Conservation (phyloP, 257 asterid species). For the Nicotiana tabacum region DNA sequence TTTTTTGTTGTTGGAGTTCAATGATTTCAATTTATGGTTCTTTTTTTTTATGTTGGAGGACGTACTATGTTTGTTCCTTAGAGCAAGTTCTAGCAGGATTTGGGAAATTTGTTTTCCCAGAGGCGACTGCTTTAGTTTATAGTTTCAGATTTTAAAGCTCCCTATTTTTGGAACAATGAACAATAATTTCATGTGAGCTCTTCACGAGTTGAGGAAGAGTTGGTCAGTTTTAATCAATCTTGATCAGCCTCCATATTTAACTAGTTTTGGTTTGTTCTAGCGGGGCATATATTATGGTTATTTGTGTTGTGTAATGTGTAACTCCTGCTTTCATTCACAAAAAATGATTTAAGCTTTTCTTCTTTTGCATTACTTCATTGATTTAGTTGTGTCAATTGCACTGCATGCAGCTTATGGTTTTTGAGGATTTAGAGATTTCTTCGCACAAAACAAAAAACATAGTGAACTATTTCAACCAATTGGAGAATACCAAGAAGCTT, state of each 20-base stretch:
- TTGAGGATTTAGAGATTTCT: constrained; percentile 77
- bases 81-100: not conserved
- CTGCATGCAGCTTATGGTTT: constrained; percentile 62
- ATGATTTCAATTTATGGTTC: not conserved
- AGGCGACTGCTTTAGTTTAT: too few species aligned
- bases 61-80: not conserved
- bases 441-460: constrained; percentile 89
- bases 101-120: too few species aligned
- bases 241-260: not conserved
- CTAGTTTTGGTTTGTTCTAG: not conserved
- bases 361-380: not conserved
- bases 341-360: not conserved
- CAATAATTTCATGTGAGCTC: not conserved
- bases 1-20: not conserved
- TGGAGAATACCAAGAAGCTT: constrained; percentile 73
- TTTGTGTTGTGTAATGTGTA: not conserved
- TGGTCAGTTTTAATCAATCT: not conserved
- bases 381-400: not conserved
- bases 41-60: not conserved
- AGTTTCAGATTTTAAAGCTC: not conserved
- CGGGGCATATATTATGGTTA: not conserved
- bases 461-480: constrained; percentile 54
- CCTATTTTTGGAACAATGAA: not conserved
- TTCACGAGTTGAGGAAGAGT: not conserved
- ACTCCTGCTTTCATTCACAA: not conserved